A percentile compares a stretch with the other conserved stretches of the same genome.
These are phyloP conservation scores for Liquidambar formosana DNA, from an alignment of 164 flowering plant genomes.

Conservation along the genomic window DNA sequence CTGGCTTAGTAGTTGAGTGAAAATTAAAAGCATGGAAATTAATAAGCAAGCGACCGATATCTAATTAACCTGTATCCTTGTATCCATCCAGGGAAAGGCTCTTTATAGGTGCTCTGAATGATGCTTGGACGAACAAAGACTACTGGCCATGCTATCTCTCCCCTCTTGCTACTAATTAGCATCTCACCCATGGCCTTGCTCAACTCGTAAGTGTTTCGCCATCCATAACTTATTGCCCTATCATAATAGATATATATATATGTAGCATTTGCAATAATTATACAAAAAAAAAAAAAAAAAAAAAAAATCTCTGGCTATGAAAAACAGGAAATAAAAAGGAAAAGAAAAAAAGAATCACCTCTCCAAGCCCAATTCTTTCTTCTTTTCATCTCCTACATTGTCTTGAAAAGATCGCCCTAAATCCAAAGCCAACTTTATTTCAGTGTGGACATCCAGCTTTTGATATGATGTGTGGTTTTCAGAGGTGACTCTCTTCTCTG, in stretches of 20 bases:
- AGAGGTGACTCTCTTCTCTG: no score
- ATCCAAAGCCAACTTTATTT: conserved; percentile 3
- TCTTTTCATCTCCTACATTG: neutral
- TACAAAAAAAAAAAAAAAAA: no score
- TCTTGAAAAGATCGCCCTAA: no score
- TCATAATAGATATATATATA: no score
- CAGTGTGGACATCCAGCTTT: neutral
- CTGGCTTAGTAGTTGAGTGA: no score
- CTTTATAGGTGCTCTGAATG: conserved; percentile 13
- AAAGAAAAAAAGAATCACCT: conserved; percentile 1
- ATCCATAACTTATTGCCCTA: conserved; percentile 18
- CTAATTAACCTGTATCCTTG: conserved; percentile 8
- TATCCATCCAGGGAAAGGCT: conserved; percentile 17
- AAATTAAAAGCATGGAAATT: no score
- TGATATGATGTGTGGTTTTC: no score
- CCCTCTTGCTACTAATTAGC: conserved; percentile 9
- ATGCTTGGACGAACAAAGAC: conserved; percentile 16
- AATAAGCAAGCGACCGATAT: no score
- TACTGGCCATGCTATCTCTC: conserved; percentile 15
- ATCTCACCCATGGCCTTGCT: conserved; percentile 21
- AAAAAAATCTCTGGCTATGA: no score
- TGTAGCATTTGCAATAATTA: no score
- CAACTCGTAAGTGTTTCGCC: conserved; percentile 14
- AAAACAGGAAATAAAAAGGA: no score
- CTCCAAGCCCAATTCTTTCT: conserved; percentile 12